A percentile compares a stretch with the other conserved stretches of the same genome.
Conservation (phyloP, 768 basidiomycete species). For the Pulveroboletus sp. region DNA sequence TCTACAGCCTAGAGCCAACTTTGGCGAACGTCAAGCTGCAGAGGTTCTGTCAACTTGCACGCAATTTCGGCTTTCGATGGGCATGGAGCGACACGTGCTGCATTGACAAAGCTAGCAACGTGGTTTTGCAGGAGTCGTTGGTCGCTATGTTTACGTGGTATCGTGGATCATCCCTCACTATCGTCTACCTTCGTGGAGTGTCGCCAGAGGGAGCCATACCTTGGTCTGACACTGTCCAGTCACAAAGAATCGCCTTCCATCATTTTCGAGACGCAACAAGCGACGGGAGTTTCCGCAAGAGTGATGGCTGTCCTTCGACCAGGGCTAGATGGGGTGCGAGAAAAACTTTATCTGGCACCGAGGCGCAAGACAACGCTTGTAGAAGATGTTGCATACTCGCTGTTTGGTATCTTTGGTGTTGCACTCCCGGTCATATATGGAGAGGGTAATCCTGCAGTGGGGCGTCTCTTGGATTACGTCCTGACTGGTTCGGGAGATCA, state of each 20-base stretch:
- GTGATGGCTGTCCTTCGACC: not conserved
- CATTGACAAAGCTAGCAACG: not conserved
- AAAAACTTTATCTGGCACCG: not conserved
- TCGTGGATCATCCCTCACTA: too few species aligned
- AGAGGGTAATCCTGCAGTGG: not conserved
- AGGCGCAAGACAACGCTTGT: not conserved
- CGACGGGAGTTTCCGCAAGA: not conserved
- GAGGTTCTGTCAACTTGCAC: not conserved
- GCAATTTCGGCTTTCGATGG: not conserved
- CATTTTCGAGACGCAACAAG: not conserved
- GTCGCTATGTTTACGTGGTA: not conserved
- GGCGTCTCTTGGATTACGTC: not conserved
- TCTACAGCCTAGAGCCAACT: not conserved
- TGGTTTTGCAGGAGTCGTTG: not conserved
- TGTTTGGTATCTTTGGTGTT: not conserved
- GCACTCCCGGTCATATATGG: not conserved
- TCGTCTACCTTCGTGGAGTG: too few species aligned
- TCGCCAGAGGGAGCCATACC: not conserved
- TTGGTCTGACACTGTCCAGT: not conserved
- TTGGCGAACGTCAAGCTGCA: not conserved
- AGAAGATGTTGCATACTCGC: slow-evolving; percentile 1
- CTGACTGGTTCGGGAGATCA: not conserved
- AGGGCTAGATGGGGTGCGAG: not conserved
- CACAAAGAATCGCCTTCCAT: not conserved
- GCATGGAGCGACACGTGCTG: not conserved